phyloP scores from a whole-genome alignment of 2,329 filamentous ascomycete species.

The Colletotrichum sp. region DNA sequence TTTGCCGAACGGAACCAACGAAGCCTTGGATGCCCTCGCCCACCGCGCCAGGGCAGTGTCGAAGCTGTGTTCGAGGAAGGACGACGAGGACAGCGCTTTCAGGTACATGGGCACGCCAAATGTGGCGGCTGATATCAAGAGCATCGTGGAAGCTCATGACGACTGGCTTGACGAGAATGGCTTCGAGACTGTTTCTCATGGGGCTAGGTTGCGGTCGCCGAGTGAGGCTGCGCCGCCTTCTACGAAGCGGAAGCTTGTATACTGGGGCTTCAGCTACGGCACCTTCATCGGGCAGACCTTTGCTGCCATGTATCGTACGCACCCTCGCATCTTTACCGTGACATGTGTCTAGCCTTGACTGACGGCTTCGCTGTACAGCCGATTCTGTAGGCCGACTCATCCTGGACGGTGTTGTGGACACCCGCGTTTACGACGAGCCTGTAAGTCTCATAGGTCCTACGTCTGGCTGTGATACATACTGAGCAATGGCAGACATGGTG shows the following conservation, averaged over 20 bases:
- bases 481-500: slow-evolving; percentile 24
- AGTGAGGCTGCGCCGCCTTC: neutral
- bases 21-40: slow-evolving; percentile 32
- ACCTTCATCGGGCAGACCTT: slow-evolving; percentile 40
- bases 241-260: slow-evolving; percentile 30
- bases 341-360: neutral
- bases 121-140: slow-evolving; percentile 26
- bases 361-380: neutral
- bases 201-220: neutral
- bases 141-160: slow-evolving; percentile 17
- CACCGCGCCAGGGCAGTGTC: slow-evolving; percentile 33
- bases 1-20: slow-evolving; percentile 37
- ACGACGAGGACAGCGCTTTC: slow-evolving; percentile 23
- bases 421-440: slow-evolving; percentile 38
- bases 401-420: slow-evolving; percentile 33
- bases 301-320: slow-evolving; percentile 39
- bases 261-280: slow-evolving; percentile 44
- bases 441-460: slow-evolving; percentile 2
- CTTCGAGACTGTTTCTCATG: neutral
- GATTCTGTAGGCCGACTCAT: slow-evolving; percentile 34
- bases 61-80: slow-evolving; percentile 35
- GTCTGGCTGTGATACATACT: neutral
- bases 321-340: neutral
- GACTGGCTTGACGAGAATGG: slow-evolving; percentile 14
- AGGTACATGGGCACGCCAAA: slow-evolving; percentile 23